Percentiles rank a stretch among this genome's conserved stretches.
phyloP scores from a whole-genome alignment of 768 basidiomycete genomes.

The Hortiboletus flavorubellus region DNA sequence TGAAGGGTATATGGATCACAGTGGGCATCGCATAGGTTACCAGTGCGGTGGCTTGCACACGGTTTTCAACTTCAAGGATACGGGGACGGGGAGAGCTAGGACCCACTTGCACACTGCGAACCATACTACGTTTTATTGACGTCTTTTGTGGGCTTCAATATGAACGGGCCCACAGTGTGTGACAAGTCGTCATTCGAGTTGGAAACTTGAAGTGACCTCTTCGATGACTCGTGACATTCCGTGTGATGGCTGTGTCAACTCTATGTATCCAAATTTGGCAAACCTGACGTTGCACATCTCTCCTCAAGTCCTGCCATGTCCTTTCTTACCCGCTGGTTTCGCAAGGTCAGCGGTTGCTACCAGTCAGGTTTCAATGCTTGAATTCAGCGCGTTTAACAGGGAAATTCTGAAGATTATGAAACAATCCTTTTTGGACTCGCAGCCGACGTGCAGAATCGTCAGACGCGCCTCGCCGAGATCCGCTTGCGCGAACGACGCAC shows the following conservation, averaged over 20 bases:
- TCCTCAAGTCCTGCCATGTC: conserved; percentile 23
- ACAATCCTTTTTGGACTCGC: conserved; percentile 65
- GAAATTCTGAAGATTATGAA: conserved; percentile 64
- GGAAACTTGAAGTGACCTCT: not conserved
- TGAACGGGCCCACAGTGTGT: no score
- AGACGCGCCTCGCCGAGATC: conserved; percentile 74
- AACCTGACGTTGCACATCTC: not conserved
- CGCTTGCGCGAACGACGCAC: conserved; percentile 80
- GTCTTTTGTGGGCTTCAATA: not conserved
- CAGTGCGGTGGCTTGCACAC: not conserved
- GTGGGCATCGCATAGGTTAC: no score
- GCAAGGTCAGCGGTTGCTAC: conserved; percentile 18
- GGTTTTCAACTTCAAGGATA: no score
- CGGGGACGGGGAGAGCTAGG: not conserved
- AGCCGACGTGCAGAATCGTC: conserved; percentile 66
- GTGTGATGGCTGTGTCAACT: conserved; percentile 21
- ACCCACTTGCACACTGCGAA: not conserved
- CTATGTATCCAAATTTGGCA: conserved; percentile 15
- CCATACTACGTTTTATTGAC: no score
- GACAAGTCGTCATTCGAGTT: not conserved
- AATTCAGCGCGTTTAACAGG: conserved; percentile 6
- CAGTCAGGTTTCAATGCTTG: not conserved
- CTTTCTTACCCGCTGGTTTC: conserved; percentile 29
- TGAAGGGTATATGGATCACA: no score
- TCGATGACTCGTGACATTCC: no score